Evolutionary conservation across 805 yeast genomes (phyloP), one percentile per base, ranked within the genome.

Genomic region (Candida maesae): DNA sequence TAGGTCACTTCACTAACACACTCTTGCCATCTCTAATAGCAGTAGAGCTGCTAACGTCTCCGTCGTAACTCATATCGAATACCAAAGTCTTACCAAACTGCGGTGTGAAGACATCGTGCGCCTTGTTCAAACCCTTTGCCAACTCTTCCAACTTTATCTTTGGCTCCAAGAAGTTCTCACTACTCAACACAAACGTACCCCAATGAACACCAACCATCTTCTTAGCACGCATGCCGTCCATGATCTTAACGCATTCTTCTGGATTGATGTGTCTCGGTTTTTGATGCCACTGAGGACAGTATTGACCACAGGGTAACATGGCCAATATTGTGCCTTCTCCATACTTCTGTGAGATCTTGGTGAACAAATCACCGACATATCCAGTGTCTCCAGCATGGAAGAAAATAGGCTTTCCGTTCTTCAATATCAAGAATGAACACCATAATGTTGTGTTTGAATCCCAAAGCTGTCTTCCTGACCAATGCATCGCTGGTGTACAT

Each of bases 331-430:
- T 73, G 1, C 80, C 79, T 2, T 54, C 37, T 1, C 95, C 95
- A 56, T 71, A 82, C 21, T 69, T 74, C 28, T 71, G 61, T 2
- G 81, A 77, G 20, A 91, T 82, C n/a, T 77, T 67, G 12, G 68
- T 65, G 61, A 86, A 90, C 36, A 91, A 62, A 23, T 79, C 95
- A 25, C 71, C 54, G n/a, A 81, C 79, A 59, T 86, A 91, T 0
- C 98, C 98, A 0, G 96, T 87, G 56, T 91, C 98, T 10, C 98
- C 98, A 14, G 91, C 95, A 61, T 91, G 98, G 68, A 80, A 91
- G 33, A 90, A 66, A 1, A 89, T 56, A 0, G 96, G 85, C 50
- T 76, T 69, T 0, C 79, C 81, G 48, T 85, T 75, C 43, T 78
- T 74, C 38, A 79, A 67, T 9, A 91, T 59, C 50, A 91, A 55